Evolutionary conservation across 805 yeast species (phyloP), one percentile per base, ranked within the genome.

Genomic region (Dipodascopsis tothii): DNA sequence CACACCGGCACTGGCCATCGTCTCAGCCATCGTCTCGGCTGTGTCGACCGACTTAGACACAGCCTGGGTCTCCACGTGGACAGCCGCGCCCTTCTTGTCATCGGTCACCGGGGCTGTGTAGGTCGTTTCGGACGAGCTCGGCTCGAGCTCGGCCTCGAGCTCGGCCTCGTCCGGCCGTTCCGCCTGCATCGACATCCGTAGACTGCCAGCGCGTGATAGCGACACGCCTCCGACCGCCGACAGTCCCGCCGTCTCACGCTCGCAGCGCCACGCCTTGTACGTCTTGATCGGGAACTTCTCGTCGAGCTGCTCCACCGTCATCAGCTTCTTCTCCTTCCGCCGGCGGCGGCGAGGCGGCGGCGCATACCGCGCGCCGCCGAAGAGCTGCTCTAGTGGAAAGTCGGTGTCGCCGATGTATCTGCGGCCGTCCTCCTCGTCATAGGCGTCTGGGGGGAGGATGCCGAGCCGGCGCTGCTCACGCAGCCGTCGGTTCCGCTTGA

Each of bases 211-310:
- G n/a, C n/a, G n/a, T n/a, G n/a, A n/a, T n/a, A n/a, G n/a, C 9
- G 30, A 25, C 11, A 49, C 43, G 2, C 53, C 53, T 11, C 53
- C 53, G n/a, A 32, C 51, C 6, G 39, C 21, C 6, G 51, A 39
- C 30, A 49, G 32, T 4, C 53, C 53, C 9, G 52, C 49, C 28
- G 35, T 30, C 32, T 54, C 57, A 2, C 60, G 56, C 40, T 52
- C 53, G 14, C 40, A 44, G 6, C 58, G 46, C 65, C 67, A 62
- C 17, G 37, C 44, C 36, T 56, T 53, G 47, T 62, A 62, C 39
- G 51, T 58, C 33, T 44, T 45, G 5, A 50, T 56, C 5, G 67
- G 67, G 46, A 63, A 63, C 34, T 56, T 44, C 32, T 49, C 51
- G 41, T 63, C 54, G 36, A 63, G 41, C 28, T 56, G 59, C 6